A percentile compares a stretch with the other conserved stretches of the same genome.
These are phyloP conservation scores for Pestalotiopsis sp. DNA, from an alignment of 2,329 filamentous ascomycete genomes.

Conservation along the genomic window DNA sequence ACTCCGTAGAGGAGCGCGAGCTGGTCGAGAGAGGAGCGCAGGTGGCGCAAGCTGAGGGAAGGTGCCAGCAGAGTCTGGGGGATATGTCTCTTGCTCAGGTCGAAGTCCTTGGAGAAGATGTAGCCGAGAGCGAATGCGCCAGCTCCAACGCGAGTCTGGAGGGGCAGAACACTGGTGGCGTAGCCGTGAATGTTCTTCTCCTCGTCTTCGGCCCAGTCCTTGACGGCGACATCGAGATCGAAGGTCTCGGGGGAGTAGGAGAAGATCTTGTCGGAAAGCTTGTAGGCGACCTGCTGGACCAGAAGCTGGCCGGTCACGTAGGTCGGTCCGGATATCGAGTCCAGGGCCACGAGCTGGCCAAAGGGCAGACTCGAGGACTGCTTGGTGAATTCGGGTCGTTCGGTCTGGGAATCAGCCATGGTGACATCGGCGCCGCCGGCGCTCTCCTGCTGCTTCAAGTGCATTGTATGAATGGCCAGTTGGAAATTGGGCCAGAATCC, in stretches of 20 bases:
- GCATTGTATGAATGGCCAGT: conserved; percentile 24
- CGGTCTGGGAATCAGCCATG: conserved; percentile 30
- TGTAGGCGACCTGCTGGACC: conserved; percentile 94
- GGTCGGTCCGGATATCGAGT: conserved; percentile 78
- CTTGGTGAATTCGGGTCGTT: conserved; percentile 38
- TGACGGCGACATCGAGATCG: conserved; percentile 82
- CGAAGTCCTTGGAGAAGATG: conserved; percentile 96
- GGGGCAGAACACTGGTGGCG: conserved; percentile 72
- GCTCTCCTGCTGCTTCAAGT: conserved; percentile 41
- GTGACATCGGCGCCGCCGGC: conserved; percentile 33
- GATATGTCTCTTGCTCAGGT: conserved; percentile 85
- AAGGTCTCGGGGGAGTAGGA: conserved; percentile 95
- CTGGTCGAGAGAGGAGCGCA: conserved; percentile 87
- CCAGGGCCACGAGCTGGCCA: conserved; percentile 55
- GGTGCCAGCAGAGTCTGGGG: conserved; percentile 90
- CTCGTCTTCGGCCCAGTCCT: conserved; percentile 70
- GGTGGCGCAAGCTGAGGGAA: conserved; percentile 76
- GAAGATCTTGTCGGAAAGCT: conserved; percentile 95
- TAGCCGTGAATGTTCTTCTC: conserved; percentile 84
- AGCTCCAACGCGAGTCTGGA: conserved; percentile 88
- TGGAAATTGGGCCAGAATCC: background rate
- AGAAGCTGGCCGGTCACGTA: conserved; percentile 93
- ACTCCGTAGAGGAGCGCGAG: conserved; percentile 89
- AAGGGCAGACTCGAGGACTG: conserved; percentile 59
- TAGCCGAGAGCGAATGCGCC: conserved; percentile 93